These are phyloP conservation scores for Elsinoe necatrix DNA, from an alignment of 2,329 filamentous ascomycete genomes.

Conservation along the genomic window DNA sequence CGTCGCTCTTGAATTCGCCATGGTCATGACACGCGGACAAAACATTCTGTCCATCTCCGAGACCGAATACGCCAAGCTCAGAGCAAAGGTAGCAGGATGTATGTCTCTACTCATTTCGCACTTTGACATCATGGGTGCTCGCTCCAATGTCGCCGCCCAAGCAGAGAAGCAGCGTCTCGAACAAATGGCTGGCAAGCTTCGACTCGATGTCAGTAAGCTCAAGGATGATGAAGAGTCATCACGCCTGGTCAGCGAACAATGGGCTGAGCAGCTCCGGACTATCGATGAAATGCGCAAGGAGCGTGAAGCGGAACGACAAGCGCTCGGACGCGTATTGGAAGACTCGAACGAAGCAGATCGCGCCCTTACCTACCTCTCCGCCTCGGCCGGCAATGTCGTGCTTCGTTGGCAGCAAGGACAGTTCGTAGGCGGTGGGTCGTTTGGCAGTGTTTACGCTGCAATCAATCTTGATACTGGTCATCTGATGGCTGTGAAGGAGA, in stretches of 20 bases:
- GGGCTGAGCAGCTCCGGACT: slow-evolving; percentile 61
- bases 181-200: slow-evolving; percentile 65
- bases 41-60: slow-evolving; percentile 89
- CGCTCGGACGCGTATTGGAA: slow-evolving; percentile 82
- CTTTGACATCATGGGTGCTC: slow-evolving; percentile 97
- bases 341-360: slow-evolving; percentile 93
- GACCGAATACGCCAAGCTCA: slow-evolving; percentile 72
- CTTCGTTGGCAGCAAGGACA: slow-evolving; percentile 98
- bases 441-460: slow-evolving; percentile 93
- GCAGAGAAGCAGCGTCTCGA: slow-evolving; percentile 86
- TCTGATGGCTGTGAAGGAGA: slow-evolving; percentile 98
- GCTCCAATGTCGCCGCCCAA: slow-evolving; percentile 86
- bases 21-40: slow-evolving; percentile 90
- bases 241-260: slow-evolving; percentile 63
- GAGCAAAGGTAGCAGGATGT: slow-evolving; percentile 86
- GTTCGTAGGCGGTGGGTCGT: slow-evolving; percentile 92
- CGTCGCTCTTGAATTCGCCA: slow-evolving; percentile 87
- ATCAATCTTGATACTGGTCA: slow-evolving; percentile 96
- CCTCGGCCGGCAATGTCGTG: slow-evolving; percentile 88
- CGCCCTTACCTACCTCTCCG: slow-evolving; percentile 86
- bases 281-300: slow-evolving; percentile 73
- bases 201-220: slow-evolving; percentile 65
- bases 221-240: slow-evolving; percentile 80
- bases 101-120: slow-evolving; percentile 97
- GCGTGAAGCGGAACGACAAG: slow-evolving; percentile 75